phyloP scores from a whole-genome alignment of 352 stramenopile genomes.

The Globisporangium lucens region DNA sequence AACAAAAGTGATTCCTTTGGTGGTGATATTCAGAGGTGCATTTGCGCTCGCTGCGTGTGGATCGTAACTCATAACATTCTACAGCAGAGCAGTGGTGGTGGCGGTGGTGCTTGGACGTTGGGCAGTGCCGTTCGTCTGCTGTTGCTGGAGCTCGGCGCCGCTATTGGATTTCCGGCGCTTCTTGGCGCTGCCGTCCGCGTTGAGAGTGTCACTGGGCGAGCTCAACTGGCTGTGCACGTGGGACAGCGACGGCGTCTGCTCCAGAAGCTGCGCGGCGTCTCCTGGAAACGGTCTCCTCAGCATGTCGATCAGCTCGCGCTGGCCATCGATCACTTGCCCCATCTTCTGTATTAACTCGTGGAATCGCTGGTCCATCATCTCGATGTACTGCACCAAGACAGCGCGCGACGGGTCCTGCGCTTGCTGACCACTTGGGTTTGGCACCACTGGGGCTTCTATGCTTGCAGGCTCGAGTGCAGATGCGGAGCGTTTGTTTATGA shows the following conservation, averaged over 20 bases:
- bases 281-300: conserved; percentile 37
- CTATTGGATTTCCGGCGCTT: conserved; percentile 31
- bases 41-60: neutral
- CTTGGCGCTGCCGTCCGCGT: conserved; percentile 20
- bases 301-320: conserved; percentile 64
- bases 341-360: conserved; percentile 76
- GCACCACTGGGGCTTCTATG: neutral
- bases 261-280: conserved; percentile 14
- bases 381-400: conserved; percentile 51
- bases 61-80: neutral
- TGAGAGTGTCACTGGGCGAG: neutral
- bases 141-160: neutral
- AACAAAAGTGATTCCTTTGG: neutral
- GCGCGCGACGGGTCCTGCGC: conserved; percentile 31
- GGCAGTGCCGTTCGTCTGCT: conserved; percentile 9
- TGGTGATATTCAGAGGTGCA: neutral
- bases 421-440: neutral
- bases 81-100: neutral
- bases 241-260: conserved; percentile 29
- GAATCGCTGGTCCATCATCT: conserved; percentile 66
- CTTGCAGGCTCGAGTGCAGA: conserved; percentile 24
- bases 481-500: conserved; percentile 24
- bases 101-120: neutral
- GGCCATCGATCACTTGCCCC: conserved; percentile 70
- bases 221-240: conserved; percentile 10